These are phyloP conservation scores for Ceratobasidium sp. DNA, from an alignment of 1,284 basidiomycete genomes.

Conservation along the genomic window DNA sequence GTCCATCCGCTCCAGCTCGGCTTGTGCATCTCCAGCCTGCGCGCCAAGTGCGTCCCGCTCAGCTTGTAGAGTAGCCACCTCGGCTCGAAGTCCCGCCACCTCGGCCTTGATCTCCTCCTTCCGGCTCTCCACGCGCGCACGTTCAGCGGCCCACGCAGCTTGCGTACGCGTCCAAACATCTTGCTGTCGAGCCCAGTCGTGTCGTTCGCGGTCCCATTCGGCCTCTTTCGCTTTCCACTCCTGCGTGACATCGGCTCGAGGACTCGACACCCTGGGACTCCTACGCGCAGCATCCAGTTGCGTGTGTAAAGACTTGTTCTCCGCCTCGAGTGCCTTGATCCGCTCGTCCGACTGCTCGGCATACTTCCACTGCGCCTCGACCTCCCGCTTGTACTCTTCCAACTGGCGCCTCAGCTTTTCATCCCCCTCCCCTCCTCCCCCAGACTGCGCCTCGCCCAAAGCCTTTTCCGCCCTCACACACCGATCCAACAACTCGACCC, in stretches of 20 bases:
- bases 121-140: slow-evolving; percentile 7
- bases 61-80: background rate
- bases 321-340: slow-evolving; percentile 17
- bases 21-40: background rate
- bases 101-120: background rate
- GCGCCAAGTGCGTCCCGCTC: slow-evolving; percentile 36
- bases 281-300: slow-evolving; percentile 1
- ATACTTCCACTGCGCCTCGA: slow-evolving; percentile 43
- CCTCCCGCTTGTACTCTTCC: slow-evolving; percentile 42
- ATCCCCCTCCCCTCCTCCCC: background rate
- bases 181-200: slow-evolving; percentile 17
- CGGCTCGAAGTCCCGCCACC: background rate
- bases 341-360: slow-evolving; percentile 36
- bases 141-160: slow-evolving; percentile 7
- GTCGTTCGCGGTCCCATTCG: slow-evolving; percentile 32
- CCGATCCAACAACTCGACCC: slow-evolving; percentile 28
- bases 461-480: slow-evolving; percentile 33
- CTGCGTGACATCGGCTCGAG: background rate
- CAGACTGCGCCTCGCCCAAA: background rate
- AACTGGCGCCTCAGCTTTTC: slow-evolving; percentile 21
- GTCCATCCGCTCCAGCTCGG: slow-evolving; percentile 27
- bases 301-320: background rate
- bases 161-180: background rate
- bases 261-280: background rate
- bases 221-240: background rate